Percentiles rank a stretch among this genome's conserved stretches.
These are phyloP conservation scores for Eucalyptus paniculata DNA, from an alignment of 345 rosid species.

Conservation along the genomic window DNA sequence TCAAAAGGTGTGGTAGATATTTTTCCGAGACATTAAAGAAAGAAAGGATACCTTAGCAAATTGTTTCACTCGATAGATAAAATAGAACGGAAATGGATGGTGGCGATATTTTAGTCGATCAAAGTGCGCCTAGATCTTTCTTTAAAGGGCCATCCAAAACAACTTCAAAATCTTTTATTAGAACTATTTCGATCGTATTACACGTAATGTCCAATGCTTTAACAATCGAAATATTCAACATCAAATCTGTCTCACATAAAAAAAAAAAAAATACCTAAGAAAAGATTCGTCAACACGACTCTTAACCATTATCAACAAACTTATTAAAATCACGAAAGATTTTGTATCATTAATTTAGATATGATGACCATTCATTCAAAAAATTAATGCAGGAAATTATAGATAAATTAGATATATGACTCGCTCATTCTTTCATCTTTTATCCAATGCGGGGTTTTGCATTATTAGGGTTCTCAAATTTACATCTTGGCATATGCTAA, in stretches of 20 bases:
- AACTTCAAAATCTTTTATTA: background rate
- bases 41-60: background rate
- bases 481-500: background rate
- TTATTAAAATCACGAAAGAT: background rate
- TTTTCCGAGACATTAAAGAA: background rate
- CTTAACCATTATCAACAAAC: background rate
- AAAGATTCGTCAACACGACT: background rate
- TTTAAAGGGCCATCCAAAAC: background rate
- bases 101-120: background rate
- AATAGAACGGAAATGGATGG: background rate
- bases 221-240: background rate
- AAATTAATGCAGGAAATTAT: background rate
- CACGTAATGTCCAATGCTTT: background rate
- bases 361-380: no score
- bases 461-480: background rate
- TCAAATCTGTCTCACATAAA: background rate
- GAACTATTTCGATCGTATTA: accelerated
- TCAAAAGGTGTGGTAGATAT: background rate
- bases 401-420: background rate
- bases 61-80: background rate
- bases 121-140: background rate
- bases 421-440: background rate
- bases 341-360: background rate
- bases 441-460: background rate
- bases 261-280: background rate